Evolutionary conservation across 768 basidiomycete species (phyloP), one percentile per base, ranked within the genome.

Genomic region (Lentinula guzmanii): DNA sequence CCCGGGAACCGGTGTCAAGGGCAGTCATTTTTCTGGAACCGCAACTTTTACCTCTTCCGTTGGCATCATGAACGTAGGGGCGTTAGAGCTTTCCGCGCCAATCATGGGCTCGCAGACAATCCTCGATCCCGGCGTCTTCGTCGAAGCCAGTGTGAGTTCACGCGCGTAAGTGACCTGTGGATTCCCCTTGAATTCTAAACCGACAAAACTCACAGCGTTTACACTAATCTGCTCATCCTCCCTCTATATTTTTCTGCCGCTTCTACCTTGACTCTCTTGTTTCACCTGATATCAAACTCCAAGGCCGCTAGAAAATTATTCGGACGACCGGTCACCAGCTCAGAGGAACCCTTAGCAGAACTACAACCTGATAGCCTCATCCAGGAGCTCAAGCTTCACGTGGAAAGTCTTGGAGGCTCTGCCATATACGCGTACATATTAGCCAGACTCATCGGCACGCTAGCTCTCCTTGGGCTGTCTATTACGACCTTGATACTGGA

Each of bases 391-490:
- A 70, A 70, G 41, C 70, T 66, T 34, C 81, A 82, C 65, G 68
- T 84, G 34, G 56, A 66, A 15, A 64, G 69, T 11, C 77, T 80
- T 58, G 81, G 83, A 4, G 85, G 85, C 9, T 63, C 68, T 4
- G 69, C 70, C 13, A 79, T 83, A 28, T 85, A 83, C 69, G 67
- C 68, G 13, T 79, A 78, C 70, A 81, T 80, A 63, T 56, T 83
- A 35, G 64, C 74, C 1, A 76, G 86, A 24, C 70, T 84, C 4
- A 58, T 81, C 2, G 76, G 76, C 33, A 77, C 78, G 53, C 69
- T 79, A 31, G 70, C 73, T 2, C 75, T 87, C n/a, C 72, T 87
- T 24, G 78, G 71, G 4, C 67, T 87, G 15, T 82, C 81, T 7
- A 70, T 82, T 54, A 76, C 77, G 2, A 75, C 79, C 24, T 66